A percentile compares a stretch with the other conserved stretches of the same genome.
These are phyloP conservation scores for Aspergillus pseudoglaucus DNA, from an alignment of 2,329 filamentous ascomycete genomes.

Conservation along the genomic window DNA sequence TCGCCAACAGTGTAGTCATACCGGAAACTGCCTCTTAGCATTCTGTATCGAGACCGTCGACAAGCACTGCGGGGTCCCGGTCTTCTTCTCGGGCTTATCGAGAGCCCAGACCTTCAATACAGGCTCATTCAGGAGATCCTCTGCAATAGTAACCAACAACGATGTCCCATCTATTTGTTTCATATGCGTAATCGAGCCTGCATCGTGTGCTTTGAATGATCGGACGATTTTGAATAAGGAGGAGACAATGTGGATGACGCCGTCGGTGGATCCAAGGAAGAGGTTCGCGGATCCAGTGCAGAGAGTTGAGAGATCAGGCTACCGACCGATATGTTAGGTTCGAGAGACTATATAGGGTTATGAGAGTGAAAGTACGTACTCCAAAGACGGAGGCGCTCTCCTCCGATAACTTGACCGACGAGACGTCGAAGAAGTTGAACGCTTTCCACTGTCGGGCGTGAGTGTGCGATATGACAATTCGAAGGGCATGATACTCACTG, in stretches of 20 bases:
- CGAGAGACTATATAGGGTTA: neutral
- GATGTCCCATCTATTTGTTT: constrained; percentile 84
- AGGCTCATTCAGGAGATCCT: constrained; percentile 82
- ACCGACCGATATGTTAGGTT: constrained; percentile 7
- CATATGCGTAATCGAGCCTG: constrained; percentile 74
- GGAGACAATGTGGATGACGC: constrained; percentile 79
- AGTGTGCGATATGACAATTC: constrained; percentile 1
- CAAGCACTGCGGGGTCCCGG: constrained; percentile 77
- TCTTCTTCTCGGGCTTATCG: constrained; percentile 91
- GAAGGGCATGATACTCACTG: constrained; percentile 22
- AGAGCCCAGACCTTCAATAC: constrained; percentile 96
- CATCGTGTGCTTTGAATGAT: constrained; percentile 80
- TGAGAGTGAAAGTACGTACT: constrained; percentile 45
- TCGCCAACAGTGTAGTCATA: constrained; percentile 33
- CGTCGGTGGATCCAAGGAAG: constrained; percentile 80
- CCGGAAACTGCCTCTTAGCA: constrained; percentile 86
- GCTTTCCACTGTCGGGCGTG: constrained; percentile 72
- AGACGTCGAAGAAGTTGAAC: constrained; percentile 98
- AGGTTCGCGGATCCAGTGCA: constrained; percentile 83
- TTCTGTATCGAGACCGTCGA: constrained; percentile 84
- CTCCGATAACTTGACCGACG: constrained; percentile 70
- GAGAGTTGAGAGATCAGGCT: constrained; percentile 69
- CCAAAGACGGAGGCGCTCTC: constrained; percentile 74
- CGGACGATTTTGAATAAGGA: constrained; percentile 79
- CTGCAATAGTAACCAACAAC: constrained; percentile 70